Conservation (phyloP, 306 rosid species). For the Citrullus amarus region DNA sequence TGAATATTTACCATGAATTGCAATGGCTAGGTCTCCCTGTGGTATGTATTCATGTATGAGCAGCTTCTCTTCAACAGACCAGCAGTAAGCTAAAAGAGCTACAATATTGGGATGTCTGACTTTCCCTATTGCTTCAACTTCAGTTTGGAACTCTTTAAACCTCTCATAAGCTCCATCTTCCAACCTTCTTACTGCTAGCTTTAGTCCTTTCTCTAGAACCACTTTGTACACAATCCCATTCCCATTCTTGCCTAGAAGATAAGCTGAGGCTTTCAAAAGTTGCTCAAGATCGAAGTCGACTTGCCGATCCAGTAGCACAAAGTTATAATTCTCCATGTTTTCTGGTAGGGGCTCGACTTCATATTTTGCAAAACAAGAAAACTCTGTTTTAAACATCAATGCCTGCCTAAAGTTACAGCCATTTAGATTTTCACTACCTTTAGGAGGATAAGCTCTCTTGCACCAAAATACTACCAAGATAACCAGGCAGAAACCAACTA, state of each 20-base stretch:
- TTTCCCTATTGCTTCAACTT: slow-evolving; percentile 92
- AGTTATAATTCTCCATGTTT: slow-evolving; percentile 68
- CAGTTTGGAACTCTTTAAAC: slow-evolving; percentile 84
- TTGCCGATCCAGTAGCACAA: slow-evolving; percentile 60
- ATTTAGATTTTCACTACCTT: slow-evolving; percentile 4
- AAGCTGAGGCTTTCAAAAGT: slow-evolving; percentile 92
- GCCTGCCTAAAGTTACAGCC: slow-evolving; percentile 24
- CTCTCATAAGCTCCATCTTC: slow-evolving; percentile 97
- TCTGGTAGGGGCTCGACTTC: slow-evolving; percentile 59
- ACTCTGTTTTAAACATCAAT: slow-evolving; percentile 42
- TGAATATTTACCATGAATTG: slow-evolving; percentile 59
- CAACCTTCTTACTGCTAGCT: slow-evolving; percentile 76
- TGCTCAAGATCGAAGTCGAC: slow-evolving; percentile 79
- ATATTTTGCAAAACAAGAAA: slow-evolving; percentile 60
- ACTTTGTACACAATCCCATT: slow-evolving; percentile 91
- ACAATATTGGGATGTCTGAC: slow-evolving; percentile 83
- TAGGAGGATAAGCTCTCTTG: slow-evolving; percentile 37
- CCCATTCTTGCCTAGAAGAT: slow-evolving; percentile 85
- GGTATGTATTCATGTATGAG: slow-evolving; percentile 77
- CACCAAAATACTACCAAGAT: slow-evolving; percentile 72
- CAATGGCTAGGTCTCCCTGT: slow-evolving; percentile 71
- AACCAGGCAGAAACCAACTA: slow-evolving; percentile 64
- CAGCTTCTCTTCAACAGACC: slow-evolving; percentile 98
- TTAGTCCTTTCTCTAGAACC: slow-evolving; percentile 79
- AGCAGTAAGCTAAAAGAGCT: slow-evolving; percentile 69